Conservation (phyloP, 1,284 basidiomycete species). For the Lentinus polychrous region DNA sequence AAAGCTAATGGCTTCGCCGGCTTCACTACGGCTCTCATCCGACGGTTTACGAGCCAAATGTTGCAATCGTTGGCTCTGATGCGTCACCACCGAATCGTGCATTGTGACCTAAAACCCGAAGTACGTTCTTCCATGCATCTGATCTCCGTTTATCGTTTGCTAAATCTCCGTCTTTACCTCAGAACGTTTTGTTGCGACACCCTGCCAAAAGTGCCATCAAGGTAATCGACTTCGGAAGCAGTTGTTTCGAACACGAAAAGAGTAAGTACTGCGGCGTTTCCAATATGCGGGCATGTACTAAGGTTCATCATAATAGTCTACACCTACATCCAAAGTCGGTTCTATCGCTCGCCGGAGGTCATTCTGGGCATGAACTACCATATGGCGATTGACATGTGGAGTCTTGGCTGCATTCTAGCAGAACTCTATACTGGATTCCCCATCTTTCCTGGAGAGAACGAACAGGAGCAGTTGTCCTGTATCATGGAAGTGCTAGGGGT, state of each 20-base stretch:
- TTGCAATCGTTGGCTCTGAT: constrained; percentile 86
- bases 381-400: constrained; percentile 98
- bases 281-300: not conserved
- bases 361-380: constrained; percentile 92
- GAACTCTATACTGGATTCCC: constrained; percentile 99
- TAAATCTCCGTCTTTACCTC: constrained; percentile 4
- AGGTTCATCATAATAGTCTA: constrained; percentile 59
- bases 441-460: constrained; percentile 99
- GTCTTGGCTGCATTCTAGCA: constrained; percentile 94
- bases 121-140: constrained; percentile 32
- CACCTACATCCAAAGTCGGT: constrained; percentile 95
- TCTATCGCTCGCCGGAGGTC: constrained; percentile 94
- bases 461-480: constrained; percentile 97
- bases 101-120: constrained; percentile 99
- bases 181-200: constrained; percentile 94
- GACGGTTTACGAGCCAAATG: constrained; percentile 96
- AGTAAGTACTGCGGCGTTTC: constrained; percentile 47
- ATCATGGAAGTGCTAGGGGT: constrained; percentile 99
- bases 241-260: constrained; percentile 98
- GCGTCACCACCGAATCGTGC: constrained; percentile 97
- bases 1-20: constrained; percentile 98
- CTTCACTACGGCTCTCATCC: constrained; percentile 91
- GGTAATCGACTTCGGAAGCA: constrained; percentile 98
- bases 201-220: constrained; percentile 96
- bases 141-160: constrained; percentile 11